Conservation (phyloP, 805 yeast species). For the Candida parachauliodes region DNA sequence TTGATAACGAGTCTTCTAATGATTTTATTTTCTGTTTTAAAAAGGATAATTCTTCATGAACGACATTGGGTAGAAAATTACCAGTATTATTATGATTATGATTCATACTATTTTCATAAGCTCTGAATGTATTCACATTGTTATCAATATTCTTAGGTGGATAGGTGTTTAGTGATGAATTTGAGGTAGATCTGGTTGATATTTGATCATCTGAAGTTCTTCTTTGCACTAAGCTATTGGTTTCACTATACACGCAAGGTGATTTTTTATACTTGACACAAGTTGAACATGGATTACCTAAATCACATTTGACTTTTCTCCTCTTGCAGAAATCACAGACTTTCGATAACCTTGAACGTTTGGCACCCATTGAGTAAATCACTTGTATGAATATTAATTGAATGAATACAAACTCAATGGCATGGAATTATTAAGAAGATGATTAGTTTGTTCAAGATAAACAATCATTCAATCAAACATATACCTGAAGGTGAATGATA, state of each 20-base stretch:
- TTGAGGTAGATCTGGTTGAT: background rate
- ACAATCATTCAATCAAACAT: too few species aligned
- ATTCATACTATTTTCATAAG: background rate
- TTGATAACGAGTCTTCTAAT: conserved; percentile 12
- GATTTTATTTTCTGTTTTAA: conserved; percentile 13
- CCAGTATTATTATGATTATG: too few species aligned
- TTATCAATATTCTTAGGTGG: background rate
- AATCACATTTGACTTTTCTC: conserved; percentile 37
- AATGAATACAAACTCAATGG: background rate
- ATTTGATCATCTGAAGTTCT: background rate
- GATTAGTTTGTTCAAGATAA: too few species aligned
- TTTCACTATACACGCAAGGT: conserved; percentile 2
- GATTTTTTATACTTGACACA: conserved; percentile 23
- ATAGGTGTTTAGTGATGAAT: background rate
- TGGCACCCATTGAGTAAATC: conserved; percentile 10
- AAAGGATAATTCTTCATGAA: conserved; percentile 12
- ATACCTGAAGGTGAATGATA: too few species aligned
- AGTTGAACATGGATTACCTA: conserved; percentile 32
- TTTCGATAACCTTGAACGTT: conserved; percentile 27
- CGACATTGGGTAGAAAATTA: background rate
- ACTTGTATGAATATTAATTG: background rate
- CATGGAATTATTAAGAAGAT: too few species aligned
- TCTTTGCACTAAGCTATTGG: background rate
- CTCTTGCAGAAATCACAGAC: conserved; percentile 35
- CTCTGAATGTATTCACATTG: background rate